Base-by-base conservation (phyloP, 2,329 filamentous ascomycete genomes). In the Claviceps arundinis region DNA sequence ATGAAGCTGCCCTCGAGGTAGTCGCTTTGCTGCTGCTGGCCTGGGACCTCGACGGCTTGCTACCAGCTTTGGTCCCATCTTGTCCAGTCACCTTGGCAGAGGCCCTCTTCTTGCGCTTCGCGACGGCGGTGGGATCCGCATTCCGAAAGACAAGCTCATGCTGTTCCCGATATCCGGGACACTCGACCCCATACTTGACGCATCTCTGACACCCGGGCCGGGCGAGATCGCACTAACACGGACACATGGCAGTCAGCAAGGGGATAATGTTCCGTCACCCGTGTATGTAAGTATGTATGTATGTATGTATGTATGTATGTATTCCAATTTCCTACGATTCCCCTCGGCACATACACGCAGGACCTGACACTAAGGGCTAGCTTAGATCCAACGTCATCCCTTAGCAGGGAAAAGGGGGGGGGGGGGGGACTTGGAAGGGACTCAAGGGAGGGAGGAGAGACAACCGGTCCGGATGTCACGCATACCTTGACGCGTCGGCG, bases 141-240 rank as follows among this genome's bases (percentile, higher is more conserved):
- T 67, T 62, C 51, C 67, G 67, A 52, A 71, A 71, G 55, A 70
- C 64, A 37, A 71, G 63, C 45, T 68, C 68, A 26, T 68, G 61
- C 50, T 67, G 64, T 52, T 68, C 63, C 8, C 69, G 63, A 51
- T 71, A 71, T 2, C 69, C 69, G 1, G 68, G 68, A 19, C 69
- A 71, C 17, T 63, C 59, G 37, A 59, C 60, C 44, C 69, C 68
- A 55, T 71, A 71, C 53, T 70, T 71, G 60, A 64, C 60, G 56
- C 69, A 71, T 59, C 69, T 60, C 50, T 67, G 63, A 51, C 69
- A 71, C 6, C 60, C 60, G 4, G 69, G 69, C n/a, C 65, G 65
- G 16, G 48, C 63, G 16, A 71, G 66, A 54, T 71, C 69, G 52
- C 69, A 71, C 69, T 71, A 30, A 8, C 7, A 30, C 26, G 26